Evolutionary conservation across 75 land plant species (phyloP).

Genomic region (Pinus albicaulis): DNA sequence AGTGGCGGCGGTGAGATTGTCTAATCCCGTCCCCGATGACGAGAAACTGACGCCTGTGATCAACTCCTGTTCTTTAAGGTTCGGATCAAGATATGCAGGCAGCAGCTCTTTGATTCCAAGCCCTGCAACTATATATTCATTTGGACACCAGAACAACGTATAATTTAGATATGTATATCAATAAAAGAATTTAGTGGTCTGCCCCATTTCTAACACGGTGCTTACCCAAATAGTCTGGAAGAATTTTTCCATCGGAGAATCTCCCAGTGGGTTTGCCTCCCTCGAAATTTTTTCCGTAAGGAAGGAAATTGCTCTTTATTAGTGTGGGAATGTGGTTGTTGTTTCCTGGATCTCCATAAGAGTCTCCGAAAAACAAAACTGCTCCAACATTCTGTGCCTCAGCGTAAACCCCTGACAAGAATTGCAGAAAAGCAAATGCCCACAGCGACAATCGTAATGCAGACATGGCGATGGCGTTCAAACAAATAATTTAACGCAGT

Average conservation of each 20-base stretch:
- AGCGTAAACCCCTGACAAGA: too few relatives aligned
- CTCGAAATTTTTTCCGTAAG: not conserved
- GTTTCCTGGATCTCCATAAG: not conserved
- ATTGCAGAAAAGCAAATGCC: too few relatives aligned
- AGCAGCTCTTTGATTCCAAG: not conserved
- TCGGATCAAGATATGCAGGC: not conserved
- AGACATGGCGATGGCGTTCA: too few relatives aligned
- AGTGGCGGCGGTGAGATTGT: not conserved
- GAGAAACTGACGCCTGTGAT: not conserved
- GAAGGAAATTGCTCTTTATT: not conserved
- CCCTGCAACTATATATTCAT: not conserved
- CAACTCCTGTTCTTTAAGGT: not conserved
- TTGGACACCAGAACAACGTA: too few relatives aligned
- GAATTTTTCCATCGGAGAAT: not conserved
- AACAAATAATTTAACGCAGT: too few relatives aligned
- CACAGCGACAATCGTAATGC: too few relatives aligned
- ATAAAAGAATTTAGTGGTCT: too few relatives aligned
- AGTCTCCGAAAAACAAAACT: not conserved
- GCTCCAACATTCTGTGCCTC: not conserved
- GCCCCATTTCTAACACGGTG: not conserved
- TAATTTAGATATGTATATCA: too few relatives aligned
- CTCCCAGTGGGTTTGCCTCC: not conserved
- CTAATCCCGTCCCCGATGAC: conserved; percentile 2
- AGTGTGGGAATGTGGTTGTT: not conserved
- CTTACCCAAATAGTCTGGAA: not conserved